Conservation (phyloP, 1,284 basidiomycete genomes). For the Cryptococcus wingfieldii region DNA sequence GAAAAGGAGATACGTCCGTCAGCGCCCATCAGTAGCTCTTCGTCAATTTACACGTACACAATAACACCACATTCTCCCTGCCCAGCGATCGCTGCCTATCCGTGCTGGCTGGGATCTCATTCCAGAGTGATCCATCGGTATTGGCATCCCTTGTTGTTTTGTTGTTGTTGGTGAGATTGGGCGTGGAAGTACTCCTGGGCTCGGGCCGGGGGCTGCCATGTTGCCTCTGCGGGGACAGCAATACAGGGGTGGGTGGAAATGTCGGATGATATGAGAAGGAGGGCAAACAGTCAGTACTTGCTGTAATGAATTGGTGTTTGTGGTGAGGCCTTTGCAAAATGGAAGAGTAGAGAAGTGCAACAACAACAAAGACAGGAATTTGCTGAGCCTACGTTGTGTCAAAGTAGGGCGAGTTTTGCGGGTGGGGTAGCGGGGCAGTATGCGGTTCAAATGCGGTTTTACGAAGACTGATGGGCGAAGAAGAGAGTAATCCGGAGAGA, state of each 20-base stretch:
- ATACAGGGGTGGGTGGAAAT: neutral
- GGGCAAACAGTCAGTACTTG: neutral
- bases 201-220: neutral
- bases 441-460: too few species aligned
- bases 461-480: too few species aligned
- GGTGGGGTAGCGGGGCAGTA: too few species aligned
- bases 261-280: neutral
- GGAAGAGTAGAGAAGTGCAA: neutral
- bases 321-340: neutral
- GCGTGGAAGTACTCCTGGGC: neutral
- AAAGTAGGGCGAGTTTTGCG: too few species aligned
- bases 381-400: accelerated
- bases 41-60: slow-evolving; percentile 60
- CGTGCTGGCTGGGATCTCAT: slow-evolving; percentile 83
- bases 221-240: neutral
- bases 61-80: slow-evolving; percentile 75
- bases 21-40: neutral
- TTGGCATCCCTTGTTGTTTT: neutral
- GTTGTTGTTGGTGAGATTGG: neutral
- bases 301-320: neutral
- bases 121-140: slow-evolving; percentile 59
- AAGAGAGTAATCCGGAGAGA: too few species aligned
- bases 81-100: slow-evolving; percentile 66
- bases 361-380: too few species aligned
- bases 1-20: neutral